A percentile compares a stretch with the other conserved stretches of the same genome.
Evolutionary conservation across 1,284 basidiomycete species (phyloP).

Genomic region (Bondarzewia mesenterica): DNA sequence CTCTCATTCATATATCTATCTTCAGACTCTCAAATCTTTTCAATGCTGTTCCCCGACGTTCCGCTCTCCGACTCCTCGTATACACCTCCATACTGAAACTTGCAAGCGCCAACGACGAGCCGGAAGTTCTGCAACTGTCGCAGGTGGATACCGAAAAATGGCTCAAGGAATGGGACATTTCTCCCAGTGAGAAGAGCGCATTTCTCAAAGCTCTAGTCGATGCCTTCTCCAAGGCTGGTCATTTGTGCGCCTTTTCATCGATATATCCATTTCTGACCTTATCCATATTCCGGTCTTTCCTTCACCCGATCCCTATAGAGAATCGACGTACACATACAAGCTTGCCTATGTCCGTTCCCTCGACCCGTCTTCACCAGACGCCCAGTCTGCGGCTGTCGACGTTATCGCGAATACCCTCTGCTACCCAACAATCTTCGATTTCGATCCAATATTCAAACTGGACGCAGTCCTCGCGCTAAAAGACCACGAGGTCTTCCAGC

Average conservation of each 20-base stretch:
- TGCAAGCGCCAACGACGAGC: conserved; percentile 59
- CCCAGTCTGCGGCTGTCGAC: conserved; percentile 49
- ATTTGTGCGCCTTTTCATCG: conserved; percentile 38
- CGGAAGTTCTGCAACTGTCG: conserved; percentile 61
- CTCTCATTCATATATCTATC: too few relatives aligned
- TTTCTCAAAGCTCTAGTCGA: conserved; percentile 68
- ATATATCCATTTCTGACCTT: not conserved
- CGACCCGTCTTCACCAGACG: conserved; percentile 39
- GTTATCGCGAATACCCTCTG: conserved; percentile 63
- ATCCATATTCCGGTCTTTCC: not conserved
- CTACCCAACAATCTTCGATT: conserved; percentile 67
- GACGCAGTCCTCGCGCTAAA: conserved; percentile 63
- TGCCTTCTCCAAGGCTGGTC: conserved; percentile 48
- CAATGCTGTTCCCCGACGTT: conserved; percentile 71
- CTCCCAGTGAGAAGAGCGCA: conserved; percentile 54
- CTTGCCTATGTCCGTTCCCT: conserved; percentile 55
- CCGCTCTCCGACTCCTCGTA: conserved; percentile 57
- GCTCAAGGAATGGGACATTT: conserved; percentile 72
- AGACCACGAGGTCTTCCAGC: conserved; percentile 57
- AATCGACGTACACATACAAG: conserved; percentile 55
- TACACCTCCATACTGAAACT: conserved; percentile 63
- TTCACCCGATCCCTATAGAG: conserved; percentile 26
- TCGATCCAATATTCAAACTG: conserved; percentile 74
- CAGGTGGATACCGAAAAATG: conserved; percentile 62
- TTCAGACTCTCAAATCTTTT: conserved; percentile 80